phyloP scores from a whole-genome alignment of 805 yeast genomes.

The Yamadazyma insecticola region DNA sequence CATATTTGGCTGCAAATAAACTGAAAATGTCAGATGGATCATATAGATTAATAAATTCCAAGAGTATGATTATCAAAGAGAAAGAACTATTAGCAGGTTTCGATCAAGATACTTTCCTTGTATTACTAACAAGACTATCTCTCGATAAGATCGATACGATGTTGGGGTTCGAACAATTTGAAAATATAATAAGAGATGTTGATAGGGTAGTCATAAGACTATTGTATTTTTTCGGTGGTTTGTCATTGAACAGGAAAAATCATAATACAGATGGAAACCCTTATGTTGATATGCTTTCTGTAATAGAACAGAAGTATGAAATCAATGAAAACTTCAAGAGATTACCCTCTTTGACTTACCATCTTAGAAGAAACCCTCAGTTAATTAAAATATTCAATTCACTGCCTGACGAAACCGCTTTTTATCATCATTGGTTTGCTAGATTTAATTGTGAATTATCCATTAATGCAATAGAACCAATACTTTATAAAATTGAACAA shows the following conservation, averaged over 20 bases:
- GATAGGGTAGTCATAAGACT: constrained; percentile 24
- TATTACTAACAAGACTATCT: constrained; percentile 26
- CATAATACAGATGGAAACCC: constrained; percentile 17
- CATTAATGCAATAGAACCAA: constrained; percentile 24
- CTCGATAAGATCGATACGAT: constrained; percentile 31
- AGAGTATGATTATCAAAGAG: constrained; percentile 21
- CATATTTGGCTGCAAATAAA: constrained; percentile 12
- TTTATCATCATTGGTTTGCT: constrained; percentile 29
- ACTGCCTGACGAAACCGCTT: constrained; percentile 45
- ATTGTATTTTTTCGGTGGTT: constrained; percentile 25
- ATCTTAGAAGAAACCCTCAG: constrained; percentile 31
- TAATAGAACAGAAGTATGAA: constrained; percentile 11
- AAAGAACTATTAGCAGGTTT: constrained; percentile 23
- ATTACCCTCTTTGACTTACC: constrained; percentile 28
- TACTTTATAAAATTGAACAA: constrained; percentile 14
- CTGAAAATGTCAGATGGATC: constrained; percentile 13
- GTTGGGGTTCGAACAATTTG: constrained; percentile 30
- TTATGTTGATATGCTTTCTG: constrained; percentile 9
- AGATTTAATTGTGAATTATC: constrained; percentile 15
- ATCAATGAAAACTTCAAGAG: constrained; percentile 22
- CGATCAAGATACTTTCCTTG: constrained; percentile 27
- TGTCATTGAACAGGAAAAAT: constrained; percentile 6
- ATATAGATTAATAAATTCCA: constrained; percentile 12
- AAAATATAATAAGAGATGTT: constrained; percentile 18
- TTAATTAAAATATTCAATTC: constrained; percentile 36